Conservation (phyloP, 192 early-diverging fungal species). For the Lunasporangiospora selenospora region DNA sequence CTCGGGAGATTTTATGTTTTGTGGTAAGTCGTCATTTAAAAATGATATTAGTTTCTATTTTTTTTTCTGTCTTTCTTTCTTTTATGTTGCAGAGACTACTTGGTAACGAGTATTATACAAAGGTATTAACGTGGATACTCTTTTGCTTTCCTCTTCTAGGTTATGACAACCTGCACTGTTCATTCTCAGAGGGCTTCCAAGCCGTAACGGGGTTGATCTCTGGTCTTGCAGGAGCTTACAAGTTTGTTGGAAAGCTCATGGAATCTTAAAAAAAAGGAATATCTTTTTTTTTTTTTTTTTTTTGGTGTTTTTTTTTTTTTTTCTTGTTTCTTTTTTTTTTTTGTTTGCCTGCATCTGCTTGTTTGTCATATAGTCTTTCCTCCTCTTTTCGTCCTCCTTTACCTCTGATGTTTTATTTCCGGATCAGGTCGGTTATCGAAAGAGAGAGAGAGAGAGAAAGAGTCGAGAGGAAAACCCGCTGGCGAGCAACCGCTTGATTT, state of each 20-base stretch:
- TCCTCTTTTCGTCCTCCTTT: background rate
- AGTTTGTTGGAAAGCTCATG: slow-evolving; percentile 47
- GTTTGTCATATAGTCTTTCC: background rate
- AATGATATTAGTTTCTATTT: slow-evolving; percentile 10
- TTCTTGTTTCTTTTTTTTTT: background rate
- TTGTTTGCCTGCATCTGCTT: background rate
- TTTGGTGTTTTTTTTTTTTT: background rate
- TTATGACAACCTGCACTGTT: slow-evolving; percentile 59
- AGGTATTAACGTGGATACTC: slow-evolving; percentile 8
- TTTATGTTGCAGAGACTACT: too few species aligned
- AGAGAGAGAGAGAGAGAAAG: too few species aligned
- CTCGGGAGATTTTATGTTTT: slow-evolving; percentile 75
- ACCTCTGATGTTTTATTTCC: too few species aligned
- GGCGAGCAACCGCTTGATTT: too few species aligned
- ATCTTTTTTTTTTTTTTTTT: background rate
- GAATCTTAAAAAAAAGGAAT: slow-evolving; percentile 24
- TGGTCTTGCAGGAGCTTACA: slow-evolving; percentile 56
- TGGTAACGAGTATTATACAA: background rate
- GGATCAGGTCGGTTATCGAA: too few species aligned
- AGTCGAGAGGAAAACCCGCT: too few species aligned
- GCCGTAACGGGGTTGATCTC: slow-evolving; percentile 58
- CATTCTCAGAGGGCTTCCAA: slow-evolving; percentile 58
- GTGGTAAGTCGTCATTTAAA: slow-evolving; percentile 55
- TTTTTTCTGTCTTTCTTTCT: slow-evolving; percentile 6
- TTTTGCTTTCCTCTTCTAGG: slow-evolving; percentile 32